Base-by-base conservation (phyloP, 2,329 filamentous ascomycete species). In the Aspergillus glaucus region DNA sequence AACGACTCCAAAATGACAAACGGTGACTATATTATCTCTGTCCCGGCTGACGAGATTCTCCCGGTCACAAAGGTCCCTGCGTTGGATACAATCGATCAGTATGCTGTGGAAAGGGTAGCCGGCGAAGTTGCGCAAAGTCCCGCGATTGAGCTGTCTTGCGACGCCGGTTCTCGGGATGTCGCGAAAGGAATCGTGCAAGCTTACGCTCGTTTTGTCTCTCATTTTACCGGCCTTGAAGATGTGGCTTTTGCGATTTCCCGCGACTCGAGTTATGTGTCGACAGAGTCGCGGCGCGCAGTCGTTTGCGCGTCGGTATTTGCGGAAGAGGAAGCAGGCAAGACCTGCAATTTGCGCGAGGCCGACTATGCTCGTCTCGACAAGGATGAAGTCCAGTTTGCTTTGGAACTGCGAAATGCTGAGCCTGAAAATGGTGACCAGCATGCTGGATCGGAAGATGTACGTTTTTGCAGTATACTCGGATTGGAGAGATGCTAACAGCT, bases 51-150 rank as follows among this genome's bases (percentile, higher is more conserved):
- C 40, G 50, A 55, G n/a, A 24, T 48, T 36, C 30, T 56, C 14
- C 60, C 60, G 1, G 46, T 59, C 14, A 62, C 61, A 21, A 63
- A 59, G 44, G 47, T 63, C 30, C 61, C 61, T 30, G 53, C 58
- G 8, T 47, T 63, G 44, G 56, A 63, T 42, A 60, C 59, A 3
- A 46, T 57, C 46, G 59, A 63, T 46, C 55, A 48, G 19, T 62
- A 62, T 51, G 54, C 46, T 12, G 49, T 55, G 12, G 48, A 55
- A n/a, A 46, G 36, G 9, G 12, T 45, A 39, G 26, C 42, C 8
- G 48, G 36, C 2, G 34, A 40, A 6, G 41, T 51, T 28, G 51
- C 43, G n/a, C 45, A 40, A 17, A 54, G 51, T 40, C 44, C 52
- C 14, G 43, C 34, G n/a, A 22, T 55, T 15, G 47, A 50, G 14